These are phyloP conservation scores for Alternaria gaisen DNA, from an alignment of 2,329 filamentous ascomycete species.

Conservation along the genomic window DNA sequence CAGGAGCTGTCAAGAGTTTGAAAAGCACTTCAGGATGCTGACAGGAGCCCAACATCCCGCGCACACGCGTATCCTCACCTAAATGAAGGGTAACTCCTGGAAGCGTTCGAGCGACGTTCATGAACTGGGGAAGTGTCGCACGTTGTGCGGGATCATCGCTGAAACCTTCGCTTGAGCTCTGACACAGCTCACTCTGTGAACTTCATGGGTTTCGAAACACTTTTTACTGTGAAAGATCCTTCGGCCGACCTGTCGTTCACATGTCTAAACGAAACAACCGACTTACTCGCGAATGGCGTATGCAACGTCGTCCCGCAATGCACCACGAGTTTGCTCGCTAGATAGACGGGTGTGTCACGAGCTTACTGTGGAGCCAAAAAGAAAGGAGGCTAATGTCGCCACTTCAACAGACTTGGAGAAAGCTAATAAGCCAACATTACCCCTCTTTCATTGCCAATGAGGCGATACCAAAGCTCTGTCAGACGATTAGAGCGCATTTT, in stretches of 20 bases:
- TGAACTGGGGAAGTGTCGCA: constrained; percentile 17
- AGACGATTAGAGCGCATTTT: constrained; percentile 25
- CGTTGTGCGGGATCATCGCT: constrained; percentile 13
- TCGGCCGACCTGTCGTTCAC: constrained; percentile 1
- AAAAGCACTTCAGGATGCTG: constrained; percentile 23
- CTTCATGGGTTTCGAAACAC: constrained; percentile 25
- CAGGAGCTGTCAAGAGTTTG: constrained; percentile 21
- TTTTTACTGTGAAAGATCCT: constrained; percentile 4
- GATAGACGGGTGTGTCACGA: constrained; percentile 7
- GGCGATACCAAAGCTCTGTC: constrained; percentile 14
- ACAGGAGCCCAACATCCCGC: constrained; percentile 14
- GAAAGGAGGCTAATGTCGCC: constrained; percentile 35
- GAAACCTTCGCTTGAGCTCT: constrained; percentile 26
- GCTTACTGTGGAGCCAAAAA: constrained; percentile 17
- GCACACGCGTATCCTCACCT: constrained; percentile 1
- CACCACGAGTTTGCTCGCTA: constrained; percentile 11
- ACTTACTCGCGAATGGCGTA: constrained; percentile 1
- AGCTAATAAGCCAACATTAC: constrained; percentile 34
- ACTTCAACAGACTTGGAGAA: constrained; percentile 35
- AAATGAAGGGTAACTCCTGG: constrained; percentile 13
- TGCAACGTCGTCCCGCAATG: constrained; percentile 8
- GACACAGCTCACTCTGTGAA: constrained; percentile 19
- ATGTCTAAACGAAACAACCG: constrained; percentile 16
- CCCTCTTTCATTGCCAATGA: constrained; percentile 29
- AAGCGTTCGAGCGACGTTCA: constrained; percentile 14